Conservation (phyloP, 1,284 basidiomycete species). For the Rhodotorula sp. region DNA sequence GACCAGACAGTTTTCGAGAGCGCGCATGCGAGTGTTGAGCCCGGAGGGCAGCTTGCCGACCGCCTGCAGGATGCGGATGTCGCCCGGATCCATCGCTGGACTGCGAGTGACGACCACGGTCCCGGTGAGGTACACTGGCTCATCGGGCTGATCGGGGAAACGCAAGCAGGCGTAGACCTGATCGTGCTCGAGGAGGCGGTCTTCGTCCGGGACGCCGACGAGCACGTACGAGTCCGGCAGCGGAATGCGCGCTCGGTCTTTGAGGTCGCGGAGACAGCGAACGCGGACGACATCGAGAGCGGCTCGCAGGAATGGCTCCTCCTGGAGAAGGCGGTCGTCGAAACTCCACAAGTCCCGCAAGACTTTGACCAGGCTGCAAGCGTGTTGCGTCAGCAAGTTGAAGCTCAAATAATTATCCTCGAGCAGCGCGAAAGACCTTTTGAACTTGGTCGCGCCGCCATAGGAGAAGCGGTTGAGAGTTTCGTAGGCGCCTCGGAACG, state of each 20-base stretch:
- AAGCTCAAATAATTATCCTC: not conserved
- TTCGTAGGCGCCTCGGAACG: conserved; percentile 49
- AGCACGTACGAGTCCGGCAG: conserved; percentile 65
- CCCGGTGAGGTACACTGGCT: conserved; percentile 56
- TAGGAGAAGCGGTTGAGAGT: conserved; percentile 53
- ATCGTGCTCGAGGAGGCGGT: conserved; percentile 52
- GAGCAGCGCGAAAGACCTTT: conserved; percentile 35
- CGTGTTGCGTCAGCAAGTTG: not conserved
- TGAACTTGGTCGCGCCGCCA: conserved; percentile 57
- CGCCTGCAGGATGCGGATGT: conserved; percentile 61
- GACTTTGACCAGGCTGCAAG: conserved; percentile 45
- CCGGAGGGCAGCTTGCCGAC: conserved; percentile 57
- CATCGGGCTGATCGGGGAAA: conserved; percentile 22
- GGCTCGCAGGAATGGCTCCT: conserved; percentile 59
- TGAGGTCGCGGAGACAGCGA: conserved; percentile 65
- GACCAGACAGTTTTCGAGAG: conserved; percentile 41
- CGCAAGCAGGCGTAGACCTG: conserved; percentile 56
- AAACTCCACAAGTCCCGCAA: conserved; percentile 5
- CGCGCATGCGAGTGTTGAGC: not conserved
- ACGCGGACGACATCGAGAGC: conserved; percentile 59
- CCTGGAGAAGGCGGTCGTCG: conserved; percentile 4
- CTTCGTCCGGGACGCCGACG: conserved; percentile 74
- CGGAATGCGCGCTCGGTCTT: conserved; percentile 66
- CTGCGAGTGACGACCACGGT: conserved; percentile 61
- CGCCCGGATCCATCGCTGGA: conserved; percentile 66